These are phyloP conservation scores for Protomyces inundatus DNA, from an alignment of 1,139 yeast species.

Conservation along the genomic window DNA sequence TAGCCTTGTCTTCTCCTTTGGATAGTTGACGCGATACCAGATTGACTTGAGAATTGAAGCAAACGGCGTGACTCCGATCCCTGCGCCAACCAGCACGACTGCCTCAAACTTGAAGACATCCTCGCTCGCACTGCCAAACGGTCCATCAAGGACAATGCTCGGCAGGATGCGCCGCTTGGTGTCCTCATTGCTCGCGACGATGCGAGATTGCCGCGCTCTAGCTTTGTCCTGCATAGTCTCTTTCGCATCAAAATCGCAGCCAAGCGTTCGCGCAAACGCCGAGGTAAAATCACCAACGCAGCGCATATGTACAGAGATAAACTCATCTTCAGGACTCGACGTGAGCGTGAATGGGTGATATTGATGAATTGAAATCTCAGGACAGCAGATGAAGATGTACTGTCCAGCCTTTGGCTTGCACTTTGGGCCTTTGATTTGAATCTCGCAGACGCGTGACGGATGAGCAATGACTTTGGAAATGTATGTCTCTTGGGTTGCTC, in stretches of 20 bases:
- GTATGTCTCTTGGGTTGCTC: conserved; percentile 15
- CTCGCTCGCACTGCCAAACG: conserved; percentile 23
- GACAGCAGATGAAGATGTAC: conserved; percentile 27
- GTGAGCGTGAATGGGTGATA: conserved; percentile 27
- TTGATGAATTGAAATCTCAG: conserved; percentile 22
- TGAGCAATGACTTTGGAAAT: conserved; percentile 24
- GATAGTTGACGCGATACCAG: conserved; percentile 25
- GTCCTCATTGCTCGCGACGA: conserved; percentile 4
- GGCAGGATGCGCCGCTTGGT: conserved; percentile 11
- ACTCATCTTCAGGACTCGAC: conserved; percentile 23
- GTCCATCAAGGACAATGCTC: conserved; percentile 21
- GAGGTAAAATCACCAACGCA: conserved; percentile 24
- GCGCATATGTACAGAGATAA: conserved; percentile 22
- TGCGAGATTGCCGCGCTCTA: neutral
- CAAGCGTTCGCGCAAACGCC: conserved; percentile 16
- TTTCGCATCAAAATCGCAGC: conserved; percentile 17
- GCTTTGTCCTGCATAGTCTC: neutral
- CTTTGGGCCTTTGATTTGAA: conserved; percentile 16
- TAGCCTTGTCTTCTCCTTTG: conserved; percentile 7
- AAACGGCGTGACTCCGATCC: conserved; percentile 27
- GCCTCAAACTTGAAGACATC: conserved; percentile 26
- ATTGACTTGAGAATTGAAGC: conserved; percentile 24
- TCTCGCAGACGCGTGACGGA: conserved; percentile 24
- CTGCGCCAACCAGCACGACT: conserved; percentile 27
- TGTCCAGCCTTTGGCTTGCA: conserved; percentile 23